Evolutionary conservation across 2,329 filamentous ascomycete genomes (phyloP).

Genomic region (Domatiomyces catenatus): DNA sequence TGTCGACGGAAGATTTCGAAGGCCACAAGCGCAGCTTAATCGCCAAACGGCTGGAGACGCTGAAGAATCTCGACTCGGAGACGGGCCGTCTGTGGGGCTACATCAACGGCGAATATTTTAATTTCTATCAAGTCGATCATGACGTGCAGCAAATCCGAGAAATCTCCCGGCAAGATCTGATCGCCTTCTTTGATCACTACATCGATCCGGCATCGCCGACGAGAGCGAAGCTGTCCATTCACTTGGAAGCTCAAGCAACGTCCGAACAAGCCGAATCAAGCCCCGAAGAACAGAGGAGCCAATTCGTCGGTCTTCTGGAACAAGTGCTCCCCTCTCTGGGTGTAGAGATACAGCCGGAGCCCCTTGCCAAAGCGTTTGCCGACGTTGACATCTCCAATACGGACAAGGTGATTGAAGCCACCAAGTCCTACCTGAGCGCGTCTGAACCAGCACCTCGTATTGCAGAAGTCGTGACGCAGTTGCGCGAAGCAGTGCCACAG

Average conservation of each 20-base stretch:
- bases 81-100: constrained; percentile 70
- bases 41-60: constrained; percentile 71
- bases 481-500: constrained; percentile 32
- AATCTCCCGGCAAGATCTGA: constrained; percentile 64
- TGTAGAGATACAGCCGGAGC: constrained; percentile 26
- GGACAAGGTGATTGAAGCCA: constrained; percentile 32
- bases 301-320: constrained; percentile 28
- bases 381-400: constrained; percentile 34
- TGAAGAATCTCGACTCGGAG: constrained; percentile 84
- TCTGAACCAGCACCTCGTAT: constrained; percentile 37
- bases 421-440: constrained; percentile 37
- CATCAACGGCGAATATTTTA: constrained; percentile 71
- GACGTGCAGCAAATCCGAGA: constrained; percentile 61
- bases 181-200: constrained; percentile 61
- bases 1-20: constrained; percentile 75
- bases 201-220: constrained; percentile 58
- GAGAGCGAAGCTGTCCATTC: constrained; percentile 71
- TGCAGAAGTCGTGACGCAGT: constrained; percentile 34
- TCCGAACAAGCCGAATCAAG: constrained; percentile 24
- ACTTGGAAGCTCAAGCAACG: constrained; percentile 60
- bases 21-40: constrained; percentile 80
- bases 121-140: constrained; percentile 67
- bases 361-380: constrained; percentile 25
- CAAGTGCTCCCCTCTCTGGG: constrained; percentile 35
- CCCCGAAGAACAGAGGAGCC: constrained; percentile 30